phyloP scores from a whole-genome alignment of 1,284 basidiomycete species.

The Rhodotorula sp. region DNA sequence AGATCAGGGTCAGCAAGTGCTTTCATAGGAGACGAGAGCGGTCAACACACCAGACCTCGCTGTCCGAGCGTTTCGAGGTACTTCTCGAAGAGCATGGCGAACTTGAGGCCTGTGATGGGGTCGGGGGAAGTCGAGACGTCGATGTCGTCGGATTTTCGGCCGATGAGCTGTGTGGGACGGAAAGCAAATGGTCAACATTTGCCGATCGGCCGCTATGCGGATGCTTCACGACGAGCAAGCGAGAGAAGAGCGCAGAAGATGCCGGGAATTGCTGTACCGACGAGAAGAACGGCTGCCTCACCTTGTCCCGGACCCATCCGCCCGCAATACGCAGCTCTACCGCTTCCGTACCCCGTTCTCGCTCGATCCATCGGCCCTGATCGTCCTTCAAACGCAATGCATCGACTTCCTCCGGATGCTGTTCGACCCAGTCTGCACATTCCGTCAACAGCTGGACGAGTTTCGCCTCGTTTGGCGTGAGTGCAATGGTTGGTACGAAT shows the following conservation, averaged over 20 bases:
- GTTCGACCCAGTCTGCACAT: constrained; percentile 36
- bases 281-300: constrained; percentile 47
- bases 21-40: too few species aligned
- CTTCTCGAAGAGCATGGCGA: constrained; percentile 75
- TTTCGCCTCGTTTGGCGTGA: constrained; percentile 18
- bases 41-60: constrained; percentile 22
- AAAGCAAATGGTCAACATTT: neutral
- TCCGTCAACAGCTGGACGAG: constrained; percentile 28
- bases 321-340: constrained; percentile 45
- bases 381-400: constrained; percentile 26
- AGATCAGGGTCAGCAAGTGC: neutral
- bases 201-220: neutral
- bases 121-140: constrained; percentile 80
- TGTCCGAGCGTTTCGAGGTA: constrained; percentile 59
- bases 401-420: constrained; percentile 31
- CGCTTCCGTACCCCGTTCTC: constrained; percentile 13
- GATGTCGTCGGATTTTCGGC: constrained; percentile 81
- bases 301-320: constrained; percentile 69
- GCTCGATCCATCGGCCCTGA: constrained; percentile 26
- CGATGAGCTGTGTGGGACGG: constrained; percentile 64
- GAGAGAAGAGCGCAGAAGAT: neutral
- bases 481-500: constrained; percentile 15
- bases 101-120: constrained; percentile 80
- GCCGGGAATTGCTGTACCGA: too few species aligned
- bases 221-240: neutral